phyloP scores from a whole-genome alignment of 305 asterid genomes.

The Withania somnifera region DNA sequence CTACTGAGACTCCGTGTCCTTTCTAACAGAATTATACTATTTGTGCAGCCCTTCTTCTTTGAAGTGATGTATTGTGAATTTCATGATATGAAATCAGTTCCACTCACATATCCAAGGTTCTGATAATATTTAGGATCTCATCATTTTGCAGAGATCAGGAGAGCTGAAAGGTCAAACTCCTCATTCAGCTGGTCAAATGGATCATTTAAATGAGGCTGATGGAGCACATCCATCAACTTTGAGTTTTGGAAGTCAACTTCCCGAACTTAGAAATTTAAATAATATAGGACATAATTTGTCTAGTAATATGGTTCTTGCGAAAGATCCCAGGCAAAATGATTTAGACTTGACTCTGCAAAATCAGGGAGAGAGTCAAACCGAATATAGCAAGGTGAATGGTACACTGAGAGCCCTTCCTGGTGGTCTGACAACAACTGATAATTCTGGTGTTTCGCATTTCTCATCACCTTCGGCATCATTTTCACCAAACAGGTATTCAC shows the following conservation, averaged over 20 bases:
- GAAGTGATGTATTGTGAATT: background rate
- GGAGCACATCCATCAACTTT: conserved; percentile 30
- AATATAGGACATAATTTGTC: conserved; percentile 29
- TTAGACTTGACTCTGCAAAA: conserved; percentile 25
- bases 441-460: conserved; percentile 38
- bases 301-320: conserved; percentile 26
- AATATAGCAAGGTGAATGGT: conserved; percentile 37
- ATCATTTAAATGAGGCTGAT: conserved; percentile 26
- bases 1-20: background rate
- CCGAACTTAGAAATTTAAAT: conserved; percentile 31
- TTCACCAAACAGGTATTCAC: conserved; percentile 52
- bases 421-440: conserved; percentile 39
- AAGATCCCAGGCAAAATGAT: conserved; percentile 32
- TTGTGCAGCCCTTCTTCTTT: background rate
- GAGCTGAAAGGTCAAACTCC: conserved; percentile 34
- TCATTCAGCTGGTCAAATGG: conserved; percentile 36
- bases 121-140: background rate
- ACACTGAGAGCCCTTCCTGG: conserved; percentile 34
- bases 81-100: background rate
- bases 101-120: background rate
- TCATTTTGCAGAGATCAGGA: conserved; percentile 52
- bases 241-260: conserved; percentile 34
- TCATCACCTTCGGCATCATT: conserved; percentile 44
- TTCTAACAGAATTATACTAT: background rate
- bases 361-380: conserved; percentile 25